These are phyloP conservation scores for Chrysophaeum taylorii DNA, from an alignment of 352 stramenopile genomes.

Conservation along the genomic window DNA sequence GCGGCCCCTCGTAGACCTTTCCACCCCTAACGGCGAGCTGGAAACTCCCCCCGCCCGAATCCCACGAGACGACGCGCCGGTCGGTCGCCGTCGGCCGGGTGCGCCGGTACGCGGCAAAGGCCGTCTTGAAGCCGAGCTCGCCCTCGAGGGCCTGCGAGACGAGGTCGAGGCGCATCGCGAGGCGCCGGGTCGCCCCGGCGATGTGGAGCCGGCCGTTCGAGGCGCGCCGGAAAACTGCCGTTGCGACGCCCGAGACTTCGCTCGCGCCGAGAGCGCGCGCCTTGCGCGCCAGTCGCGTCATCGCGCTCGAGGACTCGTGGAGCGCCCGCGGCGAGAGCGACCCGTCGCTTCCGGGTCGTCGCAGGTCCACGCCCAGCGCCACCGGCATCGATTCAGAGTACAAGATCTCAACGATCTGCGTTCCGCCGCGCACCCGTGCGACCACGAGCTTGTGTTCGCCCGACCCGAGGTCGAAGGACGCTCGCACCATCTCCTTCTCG, in stretches of 20 bases:
- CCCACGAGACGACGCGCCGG: not conserved
- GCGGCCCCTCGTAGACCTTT: not conserved
- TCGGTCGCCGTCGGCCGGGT: too few species aligned
- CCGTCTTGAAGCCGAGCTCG: not conserved
- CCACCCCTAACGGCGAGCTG: not conserved
- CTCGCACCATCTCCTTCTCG: not conserved
- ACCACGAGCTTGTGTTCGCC: constrained; percentile 9
- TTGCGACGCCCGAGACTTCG: not conserved
- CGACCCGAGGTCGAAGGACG: not conserved
- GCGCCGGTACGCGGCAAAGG: not conserved
- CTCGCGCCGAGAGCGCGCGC: not conserved
- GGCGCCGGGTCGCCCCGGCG: not conserved
- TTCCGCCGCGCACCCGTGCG: not conserved
- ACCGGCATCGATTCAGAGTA: not conserved
- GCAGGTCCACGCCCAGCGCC: not conserved
- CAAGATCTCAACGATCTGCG: not conserved
- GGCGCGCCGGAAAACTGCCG: constrained; percentile 7
- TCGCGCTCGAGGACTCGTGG: not conserved
- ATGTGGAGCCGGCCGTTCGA: not conserved
- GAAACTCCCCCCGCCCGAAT: constrained; percentile 5
- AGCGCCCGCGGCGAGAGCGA: not conserved
- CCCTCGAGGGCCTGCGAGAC: not conserved
- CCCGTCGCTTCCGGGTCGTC: not conserved
- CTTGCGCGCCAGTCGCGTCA: not conserved
- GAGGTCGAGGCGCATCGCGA: not conserved